phyloP scores from a whole-genome alignment of 192 early-diverging fungal genomes.

The Gonapodya sp. region DNA sequence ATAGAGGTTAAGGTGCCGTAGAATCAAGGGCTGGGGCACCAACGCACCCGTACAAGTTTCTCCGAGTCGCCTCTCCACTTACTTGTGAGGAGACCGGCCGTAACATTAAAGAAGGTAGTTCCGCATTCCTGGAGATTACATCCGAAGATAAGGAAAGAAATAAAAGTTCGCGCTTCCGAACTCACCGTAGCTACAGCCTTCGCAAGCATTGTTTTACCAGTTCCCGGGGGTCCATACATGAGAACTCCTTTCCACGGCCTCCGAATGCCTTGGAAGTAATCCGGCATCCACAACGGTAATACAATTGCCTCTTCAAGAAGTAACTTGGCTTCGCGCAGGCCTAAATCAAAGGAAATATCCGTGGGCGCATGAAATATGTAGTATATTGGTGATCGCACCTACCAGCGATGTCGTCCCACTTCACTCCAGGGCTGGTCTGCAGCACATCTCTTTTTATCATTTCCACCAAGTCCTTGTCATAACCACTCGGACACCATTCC shows the following conservation, averaged over 20 bases:
- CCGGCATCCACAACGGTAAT: constrained; percentile 56
- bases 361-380: constrained; percentile 2
- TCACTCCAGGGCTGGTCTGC: constrained; percentile 38
- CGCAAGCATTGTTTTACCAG: constrained; percentile 52
- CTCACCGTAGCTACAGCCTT: constrained; percentile 52
- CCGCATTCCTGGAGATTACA: constrained; percentile 39
- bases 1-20: too few relatives aligned
- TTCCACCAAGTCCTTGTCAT: constrained; percentile 54
- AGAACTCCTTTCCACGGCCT: constrained; percentile 57
- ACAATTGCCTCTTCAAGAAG: constrained; percentile 56
- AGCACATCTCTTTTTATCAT: constrained; percentile 54
- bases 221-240: constrained; percentile 53
- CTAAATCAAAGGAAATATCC: constrained; percentile 11
- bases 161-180: neutral
- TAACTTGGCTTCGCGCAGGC: constrained; percentile 43
- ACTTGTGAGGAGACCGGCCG: constrained; percentile 44
- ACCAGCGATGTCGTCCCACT: constrained; percentile 50
- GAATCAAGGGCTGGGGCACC: too few relatives aligned
- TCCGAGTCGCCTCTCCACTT: constrained; percentile 57
- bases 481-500: constrained; percentile 34
- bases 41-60: constrained; percentile 43
- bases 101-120: constrained; percentile 56
- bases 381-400: neutral
- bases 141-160: too few relatives aligned
- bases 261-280: constrained; percentile 36